Evolutionary conservation across 305 asterid species (phyloP), one percentile per base, ranked within the genome.

Genomic region (Andrographis paniculata): DNA sequence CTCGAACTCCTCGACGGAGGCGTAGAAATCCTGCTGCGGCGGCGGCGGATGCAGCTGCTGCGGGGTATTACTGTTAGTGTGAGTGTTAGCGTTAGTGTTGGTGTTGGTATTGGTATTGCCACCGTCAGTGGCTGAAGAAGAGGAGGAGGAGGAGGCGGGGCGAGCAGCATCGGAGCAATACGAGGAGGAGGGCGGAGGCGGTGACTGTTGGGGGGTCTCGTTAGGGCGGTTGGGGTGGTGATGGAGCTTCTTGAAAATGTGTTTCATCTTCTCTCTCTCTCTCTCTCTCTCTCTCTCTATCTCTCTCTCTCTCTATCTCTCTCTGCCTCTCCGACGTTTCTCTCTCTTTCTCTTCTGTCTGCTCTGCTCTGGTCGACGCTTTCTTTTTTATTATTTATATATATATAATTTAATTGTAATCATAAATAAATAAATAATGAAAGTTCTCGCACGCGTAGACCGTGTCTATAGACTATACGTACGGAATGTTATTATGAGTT

Each of bases 1-100:
- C 72, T 80, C 89, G 47, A 80, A 86, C 66, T 91, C 98, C 79
- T 91, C 98, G 59, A 86, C 96, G 48, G 96, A 91, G 27, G 88
- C 60, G 64, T 65, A 76, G 55, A 80, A 86, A 65, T 91, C 98
- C 65, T 70, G 78, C 61, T 71, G 80, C 14, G 73, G 69, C 65
- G 68, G 78, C 61, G 74, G 80, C 14, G 73, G 69, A 35, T 71
- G 81, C 56, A 52, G 74, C 35, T 50, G 74, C 63, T 37, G 63
- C 60, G 37, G 74, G 55, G 58, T 71, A 23, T 60, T 55, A 43
- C 60, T 75, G 15, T 22, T 15, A 17, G 23, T 42, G 13, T n/a
- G n/a, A n/a, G n/a, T n/a, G n/a, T n/a, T n/a, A n/a, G n/a, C n/a
- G n/a, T n/a, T n/a, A n/a, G n/a, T n/a, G n/a, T n/a, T n/a, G n/a